Percentiles rank a stretch among this genome's conserved stretches.
Evolutionary conservation across 768 basidiomycete genomes (phyloP).

Genomic region (Rhodotorula kratochvilovae): DNA sequence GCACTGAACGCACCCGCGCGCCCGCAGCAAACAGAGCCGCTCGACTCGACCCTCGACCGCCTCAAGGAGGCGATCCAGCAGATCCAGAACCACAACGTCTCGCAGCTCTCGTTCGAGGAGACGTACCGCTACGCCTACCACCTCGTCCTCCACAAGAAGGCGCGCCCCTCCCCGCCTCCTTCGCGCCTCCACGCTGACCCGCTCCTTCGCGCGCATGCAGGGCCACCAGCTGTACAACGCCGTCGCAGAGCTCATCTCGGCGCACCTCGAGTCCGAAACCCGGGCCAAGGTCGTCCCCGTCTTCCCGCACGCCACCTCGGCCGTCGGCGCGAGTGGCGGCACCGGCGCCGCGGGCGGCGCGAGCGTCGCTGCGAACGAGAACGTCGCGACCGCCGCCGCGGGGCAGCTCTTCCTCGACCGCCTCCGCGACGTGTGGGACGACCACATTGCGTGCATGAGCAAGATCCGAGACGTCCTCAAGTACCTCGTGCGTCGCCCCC

Average conservation of each 20-base stretch:
- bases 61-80: slow-evolving; percentile 81
- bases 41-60: slow-evolving; percentile 75
- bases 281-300: slow-evolving; percentile 68
- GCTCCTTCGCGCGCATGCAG: slow-evolving; percentile 45
- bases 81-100: slow-evolving; percentile 90
- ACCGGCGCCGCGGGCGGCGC: slow-evolving; percentile 5
- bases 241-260: slow-evolving; percentile 67
- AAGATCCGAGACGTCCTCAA: slow-evolving; percentile 84
- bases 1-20: too few species aligned
- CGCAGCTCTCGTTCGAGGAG: slow-evolving; percentile 83
- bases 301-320: slow-evolving; percentile 64
- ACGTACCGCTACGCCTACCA: slow-evolving; percentile 92
- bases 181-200: not conserved
- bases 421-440: slow-evolving; percentile 81
- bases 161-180: not conserved
- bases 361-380: slow-evolving; percentile 16
- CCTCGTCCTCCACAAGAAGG: slow-evolving; percentile 73
- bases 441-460: slow-evolving; percentile 81
- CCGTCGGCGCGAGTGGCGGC: slow-evolving; percentile 37
- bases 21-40: slow-evolving; percentile 48
- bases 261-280: slow-evolving; percentile 78
- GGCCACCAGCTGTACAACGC: slow-evolving; percentile 84
- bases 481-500: slow-evolving; percentile 72
- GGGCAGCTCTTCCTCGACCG: slow-evolving; percentile 80
- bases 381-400: slow-evolving; percentile 54